Evolutionary conservation across 2,329 filamentous ascomycete species (phyloP).

Genomic region (Ophiostoma australiae): DNA sequence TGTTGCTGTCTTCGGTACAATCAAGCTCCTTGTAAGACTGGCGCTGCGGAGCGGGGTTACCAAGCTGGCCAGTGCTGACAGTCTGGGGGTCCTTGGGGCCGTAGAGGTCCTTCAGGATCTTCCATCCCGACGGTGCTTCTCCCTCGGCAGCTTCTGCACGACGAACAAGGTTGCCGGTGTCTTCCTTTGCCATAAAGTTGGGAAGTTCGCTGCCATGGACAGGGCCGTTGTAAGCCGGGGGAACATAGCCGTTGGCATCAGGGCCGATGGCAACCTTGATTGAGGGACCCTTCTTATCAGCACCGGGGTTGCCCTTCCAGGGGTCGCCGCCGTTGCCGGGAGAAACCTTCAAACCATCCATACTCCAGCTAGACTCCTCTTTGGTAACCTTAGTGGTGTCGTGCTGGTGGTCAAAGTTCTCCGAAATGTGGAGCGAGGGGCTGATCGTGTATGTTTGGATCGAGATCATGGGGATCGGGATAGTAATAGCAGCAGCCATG

Average conservation of each 20-base stretch:
- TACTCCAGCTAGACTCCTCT: background rate
- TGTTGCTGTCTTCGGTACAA: background rate
- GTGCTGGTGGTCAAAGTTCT: background rate
- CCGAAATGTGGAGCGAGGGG: background rate
- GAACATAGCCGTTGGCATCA: background rate
- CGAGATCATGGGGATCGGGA: background rate
- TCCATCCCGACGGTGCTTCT: background rate
- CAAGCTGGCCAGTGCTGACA: background rate
- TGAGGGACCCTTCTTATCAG: background rate
- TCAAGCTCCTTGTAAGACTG: background rate
- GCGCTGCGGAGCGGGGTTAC: background rate
- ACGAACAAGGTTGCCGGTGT: background rate
- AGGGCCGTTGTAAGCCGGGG: background rate
- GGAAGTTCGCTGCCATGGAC: background rate
- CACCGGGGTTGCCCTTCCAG: background rate
- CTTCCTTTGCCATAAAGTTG: background rate
- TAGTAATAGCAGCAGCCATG: conserved; percentile 3
- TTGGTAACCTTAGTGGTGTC: background rate
- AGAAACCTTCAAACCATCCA: background rate
- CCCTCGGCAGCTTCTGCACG: background rate
- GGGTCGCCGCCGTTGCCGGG: background rate
- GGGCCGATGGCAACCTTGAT: background rate
- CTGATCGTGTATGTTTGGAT: background rate
- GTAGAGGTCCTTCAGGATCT: background rate
- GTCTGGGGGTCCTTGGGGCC: conserved; percentile 2